Conservation (phyloP, 768 basidiomycete genomes). For the Mycena filopes region DNA sequence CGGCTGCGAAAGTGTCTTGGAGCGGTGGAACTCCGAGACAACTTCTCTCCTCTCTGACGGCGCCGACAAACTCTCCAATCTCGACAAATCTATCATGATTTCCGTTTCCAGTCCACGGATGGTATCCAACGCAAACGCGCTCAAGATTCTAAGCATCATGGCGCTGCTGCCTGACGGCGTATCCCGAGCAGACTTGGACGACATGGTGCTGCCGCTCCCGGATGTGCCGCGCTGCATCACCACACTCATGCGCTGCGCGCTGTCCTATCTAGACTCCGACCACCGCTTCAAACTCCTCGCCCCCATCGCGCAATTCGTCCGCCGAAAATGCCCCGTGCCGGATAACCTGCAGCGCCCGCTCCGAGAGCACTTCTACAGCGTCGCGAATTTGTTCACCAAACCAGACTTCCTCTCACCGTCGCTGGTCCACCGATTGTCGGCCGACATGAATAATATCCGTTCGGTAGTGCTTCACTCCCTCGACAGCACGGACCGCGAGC, state of each 20-base stretch:
- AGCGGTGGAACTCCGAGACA: background rate
- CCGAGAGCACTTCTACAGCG: constrained; percentile 1
- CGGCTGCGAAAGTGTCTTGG: background rate
- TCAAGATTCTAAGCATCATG: background rate
- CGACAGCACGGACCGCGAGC: background rate
- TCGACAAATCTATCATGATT: constrained; percentile 1
- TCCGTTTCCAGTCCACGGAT: background rate
- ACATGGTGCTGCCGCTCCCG: background rate
- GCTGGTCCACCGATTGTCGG: background rate
- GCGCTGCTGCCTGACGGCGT: background rate
- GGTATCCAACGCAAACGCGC: background rate
- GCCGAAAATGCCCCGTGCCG: background rate
- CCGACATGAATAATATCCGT: background rate
- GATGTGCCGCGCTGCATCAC: background rate
- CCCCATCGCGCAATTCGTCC: background rate
- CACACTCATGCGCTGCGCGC: background rate
- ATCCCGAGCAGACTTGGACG: background rate
- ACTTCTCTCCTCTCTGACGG: constrained; percentile 9
- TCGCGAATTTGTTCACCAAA: background rate
- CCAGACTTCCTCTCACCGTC: background rate
- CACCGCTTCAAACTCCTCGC: background rate
- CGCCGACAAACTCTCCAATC: constrained; percentile 5
- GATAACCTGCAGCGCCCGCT: background rate
- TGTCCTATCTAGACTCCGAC: background rate
- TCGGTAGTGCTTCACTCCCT: background rate